phyloP scores from a whole-genome alignment of 139 green algal species.

The Micromonas pusilla region DNA sequence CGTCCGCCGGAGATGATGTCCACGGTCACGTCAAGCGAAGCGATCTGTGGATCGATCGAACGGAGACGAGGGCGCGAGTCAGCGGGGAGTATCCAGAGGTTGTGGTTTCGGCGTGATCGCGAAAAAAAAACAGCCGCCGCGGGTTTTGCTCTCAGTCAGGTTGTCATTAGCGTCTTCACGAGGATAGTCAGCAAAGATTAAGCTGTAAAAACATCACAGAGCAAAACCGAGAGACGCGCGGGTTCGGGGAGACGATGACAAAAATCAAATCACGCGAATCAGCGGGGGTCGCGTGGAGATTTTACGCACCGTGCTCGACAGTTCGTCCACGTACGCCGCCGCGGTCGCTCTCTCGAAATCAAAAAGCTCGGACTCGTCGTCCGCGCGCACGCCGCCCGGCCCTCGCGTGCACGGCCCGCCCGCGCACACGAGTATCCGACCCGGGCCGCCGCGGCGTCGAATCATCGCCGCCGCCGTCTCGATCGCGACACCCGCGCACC shows the following conservation, averaged over 20 bases:
- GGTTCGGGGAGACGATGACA: not conserved
- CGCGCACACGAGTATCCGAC: slow-evolving; percentile 32
- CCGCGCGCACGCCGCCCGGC: slow-evolving; percentile 15
- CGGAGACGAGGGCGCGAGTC: no score
- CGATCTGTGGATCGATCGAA: slow-evolving; percentile 14
- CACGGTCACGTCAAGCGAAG: slow-evolving; percentile 32
- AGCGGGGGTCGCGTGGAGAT: no score
- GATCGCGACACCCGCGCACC: slow-evolving; percentile 35
- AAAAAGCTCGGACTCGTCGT: slow-evolving; percentile 4
- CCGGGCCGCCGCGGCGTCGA: slow-evolving; percentile 19
- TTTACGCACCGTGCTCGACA: slow-evolving; percentile 11
- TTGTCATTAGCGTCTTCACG: not conserved
- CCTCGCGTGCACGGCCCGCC: slow-evolving; percentile 32
- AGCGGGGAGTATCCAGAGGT: no score
- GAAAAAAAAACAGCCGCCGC: no score
- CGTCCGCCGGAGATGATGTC: slow-evolving; percentile 41
- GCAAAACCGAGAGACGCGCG: not conserved
- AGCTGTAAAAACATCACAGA: not conserved
- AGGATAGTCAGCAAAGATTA: slow-evolving; percentile 2
- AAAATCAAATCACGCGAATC: not conserved
- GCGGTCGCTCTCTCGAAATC: slow-evolving; percentile 15
- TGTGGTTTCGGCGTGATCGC: no score
- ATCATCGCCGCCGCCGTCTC: slow-evolving; percentile 40
- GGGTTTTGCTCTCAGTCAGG: not conserved
- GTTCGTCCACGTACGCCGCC: slow-evolving; percentile 29